These are phyloP conservation scores for Allomyces javanicus DNA, from an alignment of 192 early-diverging fungal species.

Conservation along the genomic window DNA sequence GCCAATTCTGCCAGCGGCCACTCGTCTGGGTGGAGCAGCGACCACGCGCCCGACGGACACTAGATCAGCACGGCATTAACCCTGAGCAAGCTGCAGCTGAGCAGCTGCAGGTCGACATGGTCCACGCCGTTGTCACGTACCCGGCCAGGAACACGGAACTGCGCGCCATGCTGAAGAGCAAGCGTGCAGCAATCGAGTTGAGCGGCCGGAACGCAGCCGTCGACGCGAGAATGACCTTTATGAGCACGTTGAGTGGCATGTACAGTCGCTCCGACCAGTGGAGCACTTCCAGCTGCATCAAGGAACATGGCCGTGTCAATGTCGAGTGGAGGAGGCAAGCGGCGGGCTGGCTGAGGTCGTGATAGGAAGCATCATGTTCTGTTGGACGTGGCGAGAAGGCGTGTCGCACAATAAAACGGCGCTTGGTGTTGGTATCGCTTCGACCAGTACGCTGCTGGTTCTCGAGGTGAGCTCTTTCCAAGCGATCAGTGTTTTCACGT, in stretches of 20 bases:
- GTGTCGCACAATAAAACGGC: no score
- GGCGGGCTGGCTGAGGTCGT: no score
- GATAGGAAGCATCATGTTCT: no score
- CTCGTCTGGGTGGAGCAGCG: slow-evolving; percentile 37
- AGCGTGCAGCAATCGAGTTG: slow-evolving; percentile 16
- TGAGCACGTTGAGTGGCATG: slow-evolving; percentile 35
- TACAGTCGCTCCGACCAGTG: slow-evolving; percentile 34
- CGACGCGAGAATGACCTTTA: slow-evolving; percentile 18
- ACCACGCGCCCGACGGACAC: slow-evolving; percentile 26
- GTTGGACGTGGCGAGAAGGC: no score
- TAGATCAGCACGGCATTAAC: slow-evolving; percentile 27
- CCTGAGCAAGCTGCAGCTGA: slow-evolving; percentile 21
- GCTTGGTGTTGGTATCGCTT: no score
- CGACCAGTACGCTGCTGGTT: no score
- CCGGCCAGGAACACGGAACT: slow-evolving; percentile 37
- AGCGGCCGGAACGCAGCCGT: slow-evolving; percentile 13
- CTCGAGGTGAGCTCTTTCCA: no score
- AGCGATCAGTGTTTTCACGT: no score
- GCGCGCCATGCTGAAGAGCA: slow-evolving; percentile 28
- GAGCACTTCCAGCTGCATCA: slow-evolving; percentile 39
- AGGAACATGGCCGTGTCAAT: no score
- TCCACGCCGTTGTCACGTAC: slow-evolving; percentile 25
- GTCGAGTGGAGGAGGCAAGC: no score
- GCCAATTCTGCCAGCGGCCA: slow-evolving; percentile 58
- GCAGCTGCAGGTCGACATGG: slow-evolving; percentile 28